A percentile compares a stretch with the other conserved stretches of the same genome.
Conservation (phyloP, 768 basidiomycete genomes). For the Butyriboletus loyo region DNA sequence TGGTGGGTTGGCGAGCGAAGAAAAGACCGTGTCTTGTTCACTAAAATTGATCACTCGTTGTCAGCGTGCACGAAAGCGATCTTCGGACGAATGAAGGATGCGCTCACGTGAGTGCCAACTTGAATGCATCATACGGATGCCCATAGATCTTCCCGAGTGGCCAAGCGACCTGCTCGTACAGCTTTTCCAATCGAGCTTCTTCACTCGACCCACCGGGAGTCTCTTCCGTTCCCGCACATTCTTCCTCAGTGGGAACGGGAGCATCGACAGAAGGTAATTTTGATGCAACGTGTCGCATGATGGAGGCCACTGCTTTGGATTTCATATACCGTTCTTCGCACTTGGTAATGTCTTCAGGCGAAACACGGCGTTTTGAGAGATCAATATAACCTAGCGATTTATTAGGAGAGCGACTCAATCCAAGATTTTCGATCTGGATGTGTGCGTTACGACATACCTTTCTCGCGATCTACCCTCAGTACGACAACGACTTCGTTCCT, state of each 20-base stretch:
- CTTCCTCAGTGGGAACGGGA: constrained; percentile 29
- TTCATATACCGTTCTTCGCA: constrained; percentile 99
- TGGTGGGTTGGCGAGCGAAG: constrained; percentile 57
- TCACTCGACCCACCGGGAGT: constrained; percentile 47
- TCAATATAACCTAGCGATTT: constrained; percentile 84
- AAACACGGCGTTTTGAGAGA: constrained; percentile 96
- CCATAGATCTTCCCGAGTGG: constrained; percentile 90
- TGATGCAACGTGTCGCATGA: constrained; percentile 87
- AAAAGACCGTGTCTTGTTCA: constrained; percentile 79
- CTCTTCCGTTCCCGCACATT: constrained; percentile 22
- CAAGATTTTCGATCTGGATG: neutral
- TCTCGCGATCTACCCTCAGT: constrained; percentile 97
- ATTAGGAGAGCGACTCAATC: neutral
- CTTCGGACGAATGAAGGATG: neutral
- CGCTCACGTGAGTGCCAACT: constrained; percentile 87
- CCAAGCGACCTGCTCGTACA: constrained; percentile 93
- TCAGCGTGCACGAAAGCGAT: constrained; percentile 32
- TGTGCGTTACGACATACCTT: constrained; percentile 53
- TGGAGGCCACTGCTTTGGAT: constrained; percentile 92
- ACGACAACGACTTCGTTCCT: constrained; percentile 99
- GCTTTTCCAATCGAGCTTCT: constrained; percentile 74
- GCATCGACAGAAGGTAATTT: constrained; percentile 55
- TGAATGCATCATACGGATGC: constrained; percentile 97
- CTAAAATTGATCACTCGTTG: constrained; percentile 30
- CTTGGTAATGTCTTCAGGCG: constrained; percentile 97